These are phyloP conservation scores for Penicillium alfredii DNA, from an alignment of 495 filamentous ascomycete species.

Conservation along the genomic window DNA sequence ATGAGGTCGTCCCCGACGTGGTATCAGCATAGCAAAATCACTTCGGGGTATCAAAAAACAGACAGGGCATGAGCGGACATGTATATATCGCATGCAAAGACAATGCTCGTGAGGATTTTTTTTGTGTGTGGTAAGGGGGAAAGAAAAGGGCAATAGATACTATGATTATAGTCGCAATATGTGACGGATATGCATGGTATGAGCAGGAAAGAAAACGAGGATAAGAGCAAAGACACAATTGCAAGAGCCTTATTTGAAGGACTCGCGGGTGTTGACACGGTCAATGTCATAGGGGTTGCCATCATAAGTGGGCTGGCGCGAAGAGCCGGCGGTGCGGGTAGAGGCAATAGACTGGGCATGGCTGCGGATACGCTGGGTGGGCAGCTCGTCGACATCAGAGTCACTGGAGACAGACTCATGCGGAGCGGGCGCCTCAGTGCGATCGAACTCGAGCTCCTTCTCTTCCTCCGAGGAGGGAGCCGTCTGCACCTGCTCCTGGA, in stretches of 20 bases:
- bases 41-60: conserved; percentile 8
- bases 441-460: conserved; percentile 27
- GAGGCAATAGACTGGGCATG: conserved; percentile 30
- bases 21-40: background rate
- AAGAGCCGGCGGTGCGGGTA: conserved; percentile 21
- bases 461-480: conserved; percentile 8
- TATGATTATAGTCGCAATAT: conserved; percentile 7
- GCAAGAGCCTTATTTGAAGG: conserved; percentile 25
- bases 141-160: conserved; percentile 4
- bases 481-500: conserved; percentile 24
- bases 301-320: conserved; percentile 31
- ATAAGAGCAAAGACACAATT: no score
- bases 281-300: conserved; percentile 43
- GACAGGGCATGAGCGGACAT: no score
- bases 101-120: no score
- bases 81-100: background rate
- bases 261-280: conserved; percentile 41
- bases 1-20: background rate
- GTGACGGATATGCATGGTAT: background rate
- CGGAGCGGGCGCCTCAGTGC: conserved; percentile 36
- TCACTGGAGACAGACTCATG: conserved; percentile 20
- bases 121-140: no score
- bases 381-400: conserved; percentile 16
- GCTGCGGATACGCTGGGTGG: conserved; percentile 27
- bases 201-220: background rate